These are phyloP conservation scores for Nothomitra cinnamomea DNA, from an alignment of 2,329 filamentous ascomycete genomes.

Conservation along the genomic window DNA sequence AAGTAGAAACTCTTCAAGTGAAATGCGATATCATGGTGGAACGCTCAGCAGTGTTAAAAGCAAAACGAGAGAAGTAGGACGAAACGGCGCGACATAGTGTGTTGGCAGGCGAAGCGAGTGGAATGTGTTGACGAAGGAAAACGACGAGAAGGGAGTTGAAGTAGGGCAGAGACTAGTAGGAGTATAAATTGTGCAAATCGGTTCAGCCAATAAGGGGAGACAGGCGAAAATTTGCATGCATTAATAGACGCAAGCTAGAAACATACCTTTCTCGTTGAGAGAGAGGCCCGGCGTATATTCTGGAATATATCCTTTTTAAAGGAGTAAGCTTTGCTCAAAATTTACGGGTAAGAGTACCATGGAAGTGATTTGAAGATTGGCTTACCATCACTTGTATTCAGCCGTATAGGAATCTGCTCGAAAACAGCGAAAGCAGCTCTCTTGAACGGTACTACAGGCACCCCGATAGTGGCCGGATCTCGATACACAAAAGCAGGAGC, in stretches of 20 bases:
- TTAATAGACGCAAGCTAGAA: neutral
- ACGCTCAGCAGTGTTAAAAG: too few species aligned
- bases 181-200: too few species aligned
- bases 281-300: neutral
- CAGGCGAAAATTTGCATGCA: neutral
- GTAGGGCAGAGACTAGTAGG: too few species aligned
- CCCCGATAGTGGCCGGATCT: neutral
- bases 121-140: too few species aligned
- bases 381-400: constrained; percentile 1
- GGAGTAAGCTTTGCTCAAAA: neutral
- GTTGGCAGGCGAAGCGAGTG: too few species aligned
- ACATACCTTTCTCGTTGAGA: neutral
- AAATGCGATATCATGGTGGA: too few species aligned
- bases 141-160: too few species aligned
- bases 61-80: too few species aligned
- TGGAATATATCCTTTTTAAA: neutral
- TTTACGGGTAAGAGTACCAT: neutral
- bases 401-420: neutral
- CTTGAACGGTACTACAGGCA: neutral
- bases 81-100: too few species aligned
- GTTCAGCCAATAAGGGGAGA: neutral
- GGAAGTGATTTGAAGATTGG: too few species aligned
- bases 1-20: too few species aligned
- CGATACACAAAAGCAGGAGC: neutral
- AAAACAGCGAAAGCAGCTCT: neutral